A percentile compares a stretch with the other conserved stretches of the same genome.
These are phyloP conservation scores for Ogataea paraovalis DNA, from an alignment of 805 yeast species.

Conservation along the genomic window DNA sequence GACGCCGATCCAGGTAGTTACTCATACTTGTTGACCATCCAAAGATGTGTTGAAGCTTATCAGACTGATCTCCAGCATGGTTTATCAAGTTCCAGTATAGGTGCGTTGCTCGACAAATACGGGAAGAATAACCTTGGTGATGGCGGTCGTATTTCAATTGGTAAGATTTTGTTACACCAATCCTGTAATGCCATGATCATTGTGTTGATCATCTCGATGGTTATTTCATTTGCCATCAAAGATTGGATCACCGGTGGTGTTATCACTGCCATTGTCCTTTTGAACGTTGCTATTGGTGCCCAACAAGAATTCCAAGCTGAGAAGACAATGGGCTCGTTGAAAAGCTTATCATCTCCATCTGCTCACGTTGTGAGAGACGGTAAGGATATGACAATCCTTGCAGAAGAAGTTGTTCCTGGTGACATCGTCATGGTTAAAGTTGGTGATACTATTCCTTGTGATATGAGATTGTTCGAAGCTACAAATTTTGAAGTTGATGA, in stretches of 20 bases:
- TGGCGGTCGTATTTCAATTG: constrained; percentile 49
- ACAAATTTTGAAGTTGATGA: constrained; percentile 79
- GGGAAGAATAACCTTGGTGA: constrained; percentile 65
- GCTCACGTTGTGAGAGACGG: constrained; percentile 67
- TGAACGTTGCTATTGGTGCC: constrained; percentile 65
- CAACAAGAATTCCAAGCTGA: constrained; percentile 72
- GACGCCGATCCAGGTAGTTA: constrained; percentile 2
- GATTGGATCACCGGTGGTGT: constrained; percentile 87
- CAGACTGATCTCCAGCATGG: constrained; percentile 47
- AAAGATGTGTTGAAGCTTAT: constrained; percentile 17
- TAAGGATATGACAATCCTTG: constrained; percentile 49
- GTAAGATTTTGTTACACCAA: constrained; percentile 59
- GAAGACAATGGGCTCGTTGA: constrained; percentile 71
- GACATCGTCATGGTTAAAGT: constrained; percentile 60
- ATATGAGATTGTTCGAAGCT: constrained; percentile 52
- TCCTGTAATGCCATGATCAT: constrained; percentile 75
- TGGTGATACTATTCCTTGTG: constrained; percentile 78
- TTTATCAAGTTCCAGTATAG: constrained; percentile 34
- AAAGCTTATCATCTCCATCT: constrained; percentile 63
- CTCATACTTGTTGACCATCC: constrained; percentile 18
- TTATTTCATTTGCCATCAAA: constrained; percentile 64
- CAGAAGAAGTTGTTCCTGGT: constrained; percentile 69
- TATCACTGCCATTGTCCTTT: constrained; percentile 58
- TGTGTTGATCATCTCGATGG: constrained; percentile 64
- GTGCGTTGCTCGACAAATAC: constrained; percentile 28